Percentiles rank a stretch among this genome's conserved stretches.
phyloP scores from a whole-genome alignment of 73 alveolate genomes.

The Symbiodinium pilosum region DNA sequence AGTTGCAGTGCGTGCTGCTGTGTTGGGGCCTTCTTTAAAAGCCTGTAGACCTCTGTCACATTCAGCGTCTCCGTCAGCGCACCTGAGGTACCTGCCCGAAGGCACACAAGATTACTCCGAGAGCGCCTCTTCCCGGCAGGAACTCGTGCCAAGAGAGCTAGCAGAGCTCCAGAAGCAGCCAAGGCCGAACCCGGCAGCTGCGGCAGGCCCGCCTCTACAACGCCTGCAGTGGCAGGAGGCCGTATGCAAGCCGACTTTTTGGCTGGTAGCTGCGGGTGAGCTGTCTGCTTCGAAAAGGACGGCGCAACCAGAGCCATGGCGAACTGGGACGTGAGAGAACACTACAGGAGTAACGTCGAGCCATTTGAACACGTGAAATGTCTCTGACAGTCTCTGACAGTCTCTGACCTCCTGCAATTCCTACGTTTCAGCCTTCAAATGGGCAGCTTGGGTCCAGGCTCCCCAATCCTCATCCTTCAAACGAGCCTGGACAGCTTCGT shows the following conservation, averaged over 20 bases:
- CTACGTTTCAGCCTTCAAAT: no score
- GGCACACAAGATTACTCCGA: background rate
- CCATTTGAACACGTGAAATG: no score
- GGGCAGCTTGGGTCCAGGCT: background rate
- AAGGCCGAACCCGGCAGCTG: background rate
- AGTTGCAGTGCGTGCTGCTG: constrained; percentile 48
- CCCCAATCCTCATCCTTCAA: constrained; percentile 67
- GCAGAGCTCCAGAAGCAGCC: background rate
- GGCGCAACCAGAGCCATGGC: background rate
- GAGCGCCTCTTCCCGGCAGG: background rate
- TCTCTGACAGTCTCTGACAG: no score
- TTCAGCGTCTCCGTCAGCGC: constrained; percentile 2
- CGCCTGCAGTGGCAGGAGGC: no score
- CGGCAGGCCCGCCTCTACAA: no score
- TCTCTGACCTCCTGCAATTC: no score
- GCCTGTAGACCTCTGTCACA: constrained; percentile 57
- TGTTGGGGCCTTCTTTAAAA: constrained; percentile 38
- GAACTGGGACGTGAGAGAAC: background rate
- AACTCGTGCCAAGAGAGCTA: background rate
- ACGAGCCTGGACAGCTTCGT: constrained; percentile 17
- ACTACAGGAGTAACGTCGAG: no score
- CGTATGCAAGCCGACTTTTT: no score
- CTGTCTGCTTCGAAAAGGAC: background rate
- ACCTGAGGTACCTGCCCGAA: background rate
- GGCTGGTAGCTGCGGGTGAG: background rate